phyloP scores from a whole-genome alignment of 352 stramenopile genomes.

The Globisporangium paroecandrum region DNA sequence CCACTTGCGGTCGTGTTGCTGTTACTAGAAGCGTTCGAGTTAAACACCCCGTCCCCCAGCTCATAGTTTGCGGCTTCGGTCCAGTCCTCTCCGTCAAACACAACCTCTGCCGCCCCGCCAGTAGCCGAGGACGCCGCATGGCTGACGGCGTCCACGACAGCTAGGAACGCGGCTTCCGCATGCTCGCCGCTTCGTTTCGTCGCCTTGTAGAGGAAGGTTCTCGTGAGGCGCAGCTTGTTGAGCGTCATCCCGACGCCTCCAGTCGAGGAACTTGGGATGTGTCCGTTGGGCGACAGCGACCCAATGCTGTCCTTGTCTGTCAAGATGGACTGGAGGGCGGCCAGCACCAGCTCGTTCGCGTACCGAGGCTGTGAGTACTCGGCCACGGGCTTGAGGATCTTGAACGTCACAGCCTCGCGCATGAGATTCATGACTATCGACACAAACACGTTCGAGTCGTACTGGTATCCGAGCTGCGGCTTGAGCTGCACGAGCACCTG shows the following conservation, averaged over 20 bases:
- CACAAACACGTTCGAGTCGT: slow-evolving; percentile 56
- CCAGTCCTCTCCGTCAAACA: slow-evolving; percentile 61
- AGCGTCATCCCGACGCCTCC: slow-evolving; percentile 32
- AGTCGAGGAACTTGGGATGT: slow-evolving; percentile 12
- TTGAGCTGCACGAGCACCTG: slow-evolving; percentile 65
- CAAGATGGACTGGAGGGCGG: slow-evolving; percentile 33
- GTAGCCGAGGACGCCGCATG: slow-evolving; percentile 39
- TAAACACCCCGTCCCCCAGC: slow-evolving; percentile 22
- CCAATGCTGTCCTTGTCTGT: slow-evolving; percentile 27
- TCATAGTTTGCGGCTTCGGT: slow-evolving; percentile 31
- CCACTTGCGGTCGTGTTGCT: slow-evolving; percentile 16
- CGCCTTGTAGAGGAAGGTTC: slow-evolving; percentile 65
- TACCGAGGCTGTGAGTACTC: slow-evolving; percentile 71
- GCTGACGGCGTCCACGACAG: slow-evolving; percentile 58
- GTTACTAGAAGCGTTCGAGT: slow-evolving; percentile 1
- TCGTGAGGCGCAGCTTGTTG: slow-evolving; percentile 56
- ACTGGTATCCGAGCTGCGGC: slow-evolving; percentile 51
- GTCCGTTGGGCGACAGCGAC: slow-evolving; percentile 14
- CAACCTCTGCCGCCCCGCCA: slow-evolving; percentile 26
- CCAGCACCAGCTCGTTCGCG: slow-evolving; percentile 60
- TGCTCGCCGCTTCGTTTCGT: slow-evolving; percentile 63
- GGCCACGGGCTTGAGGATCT: slow-evolving; percentile 59
- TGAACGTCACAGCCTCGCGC: slow-evolving; percentile 59
- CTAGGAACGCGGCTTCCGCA: slow-evolving; percentile 69
- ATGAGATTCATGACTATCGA: slow-evolving; percentile 66